Evolutionary conservation across 257 asterid species (phyloP).

Genomic region (Voacanga thouarsii): DNA sequence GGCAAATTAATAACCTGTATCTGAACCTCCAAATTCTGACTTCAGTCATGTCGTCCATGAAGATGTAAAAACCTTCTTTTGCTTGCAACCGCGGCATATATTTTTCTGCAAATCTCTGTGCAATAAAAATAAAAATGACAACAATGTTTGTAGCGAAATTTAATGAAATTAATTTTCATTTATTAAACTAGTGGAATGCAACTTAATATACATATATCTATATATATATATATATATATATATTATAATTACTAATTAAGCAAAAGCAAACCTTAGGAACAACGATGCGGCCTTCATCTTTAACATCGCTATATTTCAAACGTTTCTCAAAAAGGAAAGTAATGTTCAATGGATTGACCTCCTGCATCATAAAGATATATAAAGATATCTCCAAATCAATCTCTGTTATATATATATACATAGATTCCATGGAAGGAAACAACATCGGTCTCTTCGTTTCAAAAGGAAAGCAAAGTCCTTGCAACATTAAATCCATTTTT

Average conservation of each 20-base stretch:
- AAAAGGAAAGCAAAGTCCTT: no score
- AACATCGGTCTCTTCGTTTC: no score
- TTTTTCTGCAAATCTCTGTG: conserved; percentile 13
- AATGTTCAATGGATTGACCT: conserved; percentile 1
- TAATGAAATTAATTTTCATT: no score
- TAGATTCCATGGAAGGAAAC: no score
- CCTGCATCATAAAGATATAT: neutral
- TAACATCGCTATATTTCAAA: conserved; percentile 17
- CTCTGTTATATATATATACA: no score
- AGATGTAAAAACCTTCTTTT: conserved; percentile 1
- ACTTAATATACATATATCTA: no score
- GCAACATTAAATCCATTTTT: no score
- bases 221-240: no score
- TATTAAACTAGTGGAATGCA: no score
- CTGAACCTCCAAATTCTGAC: conserved; percentile 16
- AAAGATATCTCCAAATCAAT: neutral
- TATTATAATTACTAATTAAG: no score
- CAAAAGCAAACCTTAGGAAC: conserved; percentile 15
- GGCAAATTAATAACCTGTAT: conserved; percentile 9
- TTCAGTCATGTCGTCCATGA: conserved; percentile 17
- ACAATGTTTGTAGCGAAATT: neutral
- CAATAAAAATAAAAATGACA: neutral
- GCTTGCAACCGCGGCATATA: conserved; percentile 7
- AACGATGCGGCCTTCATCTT: conserved; percentile 18
- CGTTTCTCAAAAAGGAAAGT: conserved; percentile 21